These are phyloP conservation scores for Solanum etuberosum DNA, from an alignment of 257 asterid genomes.

Conservation along the genomic window DNA sequence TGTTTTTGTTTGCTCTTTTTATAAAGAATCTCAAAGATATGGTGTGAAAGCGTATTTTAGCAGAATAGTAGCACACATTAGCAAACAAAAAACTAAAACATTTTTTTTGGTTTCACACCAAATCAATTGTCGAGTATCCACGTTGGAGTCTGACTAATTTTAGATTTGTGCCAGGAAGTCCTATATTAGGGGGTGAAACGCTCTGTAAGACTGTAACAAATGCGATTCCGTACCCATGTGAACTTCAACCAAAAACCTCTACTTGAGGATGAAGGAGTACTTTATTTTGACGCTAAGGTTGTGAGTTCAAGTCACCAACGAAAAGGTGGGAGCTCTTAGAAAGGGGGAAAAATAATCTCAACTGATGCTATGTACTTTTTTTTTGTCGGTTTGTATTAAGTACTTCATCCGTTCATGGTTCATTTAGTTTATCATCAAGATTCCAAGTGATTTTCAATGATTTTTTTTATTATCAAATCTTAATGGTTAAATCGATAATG, in stretches of 20 bases:
- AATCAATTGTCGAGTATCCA: too few relatives aligned
- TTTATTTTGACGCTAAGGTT: accelerated
- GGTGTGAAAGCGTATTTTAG: background rate
- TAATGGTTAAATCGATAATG: too few relatives aligned
- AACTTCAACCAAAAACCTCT: background rate
- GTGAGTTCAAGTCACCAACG: too few relatives aligned
- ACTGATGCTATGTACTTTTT: background rate
- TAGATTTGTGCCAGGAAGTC: accelerated
- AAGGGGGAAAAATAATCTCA: background rate
- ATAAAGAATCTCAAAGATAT: background rate
- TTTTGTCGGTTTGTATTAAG: too few relatives aligned
- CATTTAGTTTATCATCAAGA: too few relatives aligned
- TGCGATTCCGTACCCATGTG: background rate
- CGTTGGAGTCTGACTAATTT: background rate
- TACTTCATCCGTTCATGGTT: too few relatives aligned
- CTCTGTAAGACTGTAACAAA: too few relatives aligned
- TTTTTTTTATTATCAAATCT: too few relatives aligned
- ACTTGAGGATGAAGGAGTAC: accelerated
- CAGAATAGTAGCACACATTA: background rate
- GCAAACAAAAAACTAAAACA: background rate
- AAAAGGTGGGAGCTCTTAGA: too few relatives aligned
- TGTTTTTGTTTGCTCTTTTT: background rate
- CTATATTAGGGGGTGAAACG: background rate
- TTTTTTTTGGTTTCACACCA: background rate
- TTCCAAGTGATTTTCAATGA: too few relatives aligned